phyloP scores from a whole-genome alignment of 2,329 filamentous ascomycete species.

The Fusarium siculi region DNA sequence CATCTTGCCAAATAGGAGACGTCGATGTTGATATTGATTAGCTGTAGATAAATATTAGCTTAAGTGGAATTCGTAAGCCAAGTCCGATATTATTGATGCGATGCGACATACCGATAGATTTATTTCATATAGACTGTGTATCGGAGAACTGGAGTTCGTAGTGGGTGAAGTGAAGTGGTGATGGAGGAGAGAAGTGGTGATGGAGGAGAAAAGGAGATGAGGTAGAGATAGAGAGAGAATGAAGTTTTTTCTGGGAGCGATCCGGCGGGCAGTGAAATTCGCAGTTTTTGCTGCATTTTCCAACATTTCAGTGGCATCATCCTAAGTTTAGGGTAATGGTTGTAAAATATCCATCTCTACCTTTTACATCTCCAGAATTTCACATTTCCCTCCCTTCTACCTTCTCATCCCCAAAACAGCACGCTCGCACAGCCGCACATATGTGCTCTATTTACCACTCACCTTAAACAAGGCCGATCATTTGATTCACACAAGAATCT shows the following conservation, averaged over 20 bases:
- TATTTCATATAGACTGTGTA: background rate
- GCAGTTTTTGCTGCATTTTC: background rate
- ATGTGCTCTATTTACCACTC: too few species aligned
- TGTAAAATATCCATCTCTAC: background rate
- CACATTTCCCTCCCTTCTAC: background rate
- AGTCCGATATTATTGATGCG: background rate
- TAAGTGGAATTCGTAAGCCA: background rate
- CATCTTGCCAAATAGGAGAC: background rate
- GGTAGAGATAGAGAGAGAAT: background rate
- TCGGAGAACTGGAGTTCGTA: background rate
- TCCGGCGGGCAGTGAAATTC: accelerated
- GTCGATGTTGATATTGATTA: background rate
- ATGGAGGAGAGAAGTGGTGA: background rate
- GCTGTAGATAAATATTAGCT: background rate
- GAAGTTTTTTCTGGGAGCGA: background rate
- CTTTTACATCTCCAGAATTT: background rate
- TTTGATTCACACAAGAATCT: background rate
- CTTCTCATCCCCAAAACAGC: background rate
- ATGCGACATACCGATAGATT: background rate
- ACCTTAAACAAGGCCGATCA: background rate
- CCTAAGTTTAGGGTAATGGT: background rate
- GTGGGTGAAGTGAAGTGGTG: background rate
- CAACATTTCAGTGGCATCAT: background rate
- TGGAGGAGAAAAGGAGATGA: background rate
- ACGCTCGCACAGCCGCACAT: background rate